Conservation (phyloP, 768 basidiomycete genomes). For the Lactarius hengduanensis region DNA sequence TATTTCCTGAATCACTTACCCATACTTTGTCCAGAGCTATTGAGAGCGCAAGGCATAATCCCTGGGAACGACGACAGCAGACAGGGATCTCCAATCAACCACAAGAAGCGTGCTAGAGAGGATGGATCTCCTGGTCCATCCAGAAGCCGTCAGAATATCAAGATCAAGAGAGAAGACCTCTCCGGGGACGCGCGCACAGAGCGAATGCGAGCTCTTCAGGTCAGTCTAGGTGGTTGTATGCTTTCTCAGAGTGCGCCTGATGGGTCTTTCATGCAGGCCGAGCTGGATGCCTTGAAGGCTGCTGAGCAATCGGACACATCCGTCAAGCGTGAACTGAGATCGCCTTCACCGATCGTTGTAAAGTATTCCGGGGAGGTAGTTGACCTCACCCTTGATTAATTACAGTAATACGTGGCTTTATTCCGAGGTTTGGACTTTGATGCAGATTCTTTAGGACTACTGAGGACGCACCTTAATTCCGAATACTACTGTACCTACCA, state of each 20-base stretch:
- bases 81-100: background rate
- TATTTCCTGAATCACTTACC: background rate
- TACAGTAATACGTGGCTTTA: background rate
- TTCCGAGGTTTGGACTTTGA: background rate
- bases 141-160: background rate
- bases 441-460: background rate
- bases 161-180: slow-evolving; percentile 4
- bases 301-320: slow-evolving; percentile 8
- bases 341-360: slow-evolving; percentile 10
- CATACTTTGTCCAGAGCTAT: slow-evolving; percentile 8
- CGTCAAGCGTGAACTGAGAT: slow-evolving; percentile 13
- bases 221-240: background rate
- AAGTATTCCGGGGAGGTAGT: slow-evolving; percentile 8
- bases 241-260: background rate
- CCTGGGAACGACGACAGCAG: background rate
- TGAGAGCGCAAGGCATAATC: slow-evolving; percentile 22
- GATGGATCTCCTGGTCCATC: slow-evolving; percentile 10
- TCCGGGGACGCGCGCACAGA: background rate
- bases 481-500: background rate
- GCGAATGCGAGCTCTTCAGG: slow-evolving; percentile 21
- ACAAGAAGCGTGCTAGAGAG: slow-evolving; percentile 16
- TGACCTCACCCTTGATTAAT: slow-evolving; percentile 23
- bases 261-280: slow-evolving; percentile 1
- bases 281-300: slow-evolving; percentile 1
- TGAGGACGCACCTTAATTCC: background rate